A percentile compares a stretch with the other conserved stretches of the same genome.
These are phyloP conservation scores for Stagonosporopsis rhizophila DNA, from an alignment of 2,329 filamentous ascomycete species.

Conservation along the genomic window DNA sequence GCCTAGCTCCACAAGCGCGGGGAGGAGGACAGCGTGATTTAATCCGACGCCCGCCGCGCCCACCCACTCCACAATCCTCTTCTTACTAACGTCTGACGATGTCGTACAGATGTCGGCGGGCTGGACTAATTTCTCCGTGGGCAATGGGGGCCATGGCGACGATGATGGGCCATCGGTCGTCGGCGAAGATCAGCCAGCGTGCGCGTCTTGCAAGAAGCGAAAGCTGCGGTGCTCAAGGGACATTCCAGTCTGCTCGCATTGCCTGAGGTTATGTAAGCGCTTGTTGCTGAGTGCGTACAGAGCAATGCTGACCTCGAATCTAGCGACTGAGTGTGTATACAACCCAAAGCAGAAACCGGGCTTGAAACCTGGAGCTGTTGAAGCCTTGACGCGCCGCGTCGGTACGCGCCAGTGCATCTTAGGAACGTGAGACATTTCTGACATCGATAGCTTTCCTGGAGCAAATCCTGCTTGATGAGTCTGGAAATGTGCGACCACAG, in stretches of 20 bases:
- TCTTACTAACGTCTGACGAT: constrained; percentile 27
- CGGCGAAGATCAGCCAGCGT: constrained; percentile 41
- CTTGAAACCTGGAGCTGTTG: constrained; percentile 43
- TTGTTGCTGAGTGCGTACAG: background rate
- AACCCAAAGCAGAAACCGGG: constrained; percentile 45
- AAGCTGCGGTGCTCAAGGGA: constrained; percentile 44
- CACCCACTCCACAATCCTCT: constrained; percentile 29
- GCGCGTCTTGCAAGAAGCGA: constrained; percentile 42
- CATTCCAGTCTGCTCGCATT: constrained; percentile 42
- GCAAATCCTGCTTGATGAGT: constrained; percentile 38
- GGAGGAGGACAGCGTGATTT: constrained; percentile 30
- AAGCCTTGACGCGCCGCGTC: constrained; percentile 44
- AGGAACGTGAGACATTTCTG: constrained; percentile 9
- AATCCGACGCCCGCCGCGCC: constrained; percentile 35
- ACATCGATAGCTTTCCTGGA: constrained; percentile 39
- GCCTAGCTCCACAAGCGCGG: constrained; percentile 34
- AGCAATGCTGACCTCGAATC: constrained; percentile 18
- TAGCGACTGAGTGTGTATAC: constrained; percentile 41
- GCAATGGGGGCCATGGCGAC: constrained; percentile 34
- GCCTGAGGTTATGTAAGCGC: constrained; percentile 40
- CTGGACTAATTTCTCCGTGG: constrained; percentile 45
- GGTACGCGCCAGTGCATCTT: constrained; percentile 24
- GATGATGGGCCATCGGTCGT: constrained; percentile 35
- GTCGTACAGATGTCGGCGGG: constrained; percentile 41
- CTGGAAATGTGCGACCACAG: constrained; percentile 32